Evolutionary conservation across 2,329 filamentous ascomycete species (phyloP), one percentile per base, ranked within the genome.

Genomic region (Diplodia intermedia): DNA sequence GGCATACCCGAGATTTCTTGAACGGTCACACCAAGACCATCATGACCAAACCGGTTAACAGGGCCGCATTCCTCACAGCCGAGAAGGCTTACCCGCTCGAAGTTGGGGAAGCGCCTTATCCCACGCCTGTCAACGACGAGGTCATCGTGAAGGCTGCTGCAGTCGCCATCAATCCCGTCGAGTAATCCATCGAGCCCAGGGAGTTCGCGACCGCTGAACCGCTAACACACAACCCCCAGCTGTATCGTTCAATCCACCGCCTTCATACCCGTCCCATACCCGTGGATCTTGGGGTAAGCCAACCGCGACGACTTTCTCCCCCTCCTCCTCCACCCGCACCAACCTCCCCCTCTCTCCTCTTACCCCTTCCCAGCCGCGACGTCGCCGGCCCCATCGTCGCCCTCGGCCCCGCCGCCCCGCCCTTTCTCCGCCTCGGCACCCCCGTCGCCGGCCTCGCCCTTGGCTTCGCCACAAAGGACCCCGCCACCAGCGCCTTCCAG

Each of bases 91-190:
- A 78, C 18, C 57, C 57, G 40, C 79, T 84, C 38, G 56, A 78
- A 67, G 15, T 83, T 47, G 76, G 75, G 67, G 33, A 74, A 14
- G 80, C 82, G 2, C 69, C 74, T 1, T 85, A 82, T 0, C 83
- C 82, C 7, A 79, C 79, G 11, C 81, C 83, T 53, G 81, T 82
- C 0, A 79, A 80, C 26, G 73, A 72, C 47, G 82, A 86, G 53
- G 75, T 86, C 66, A 82, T 85, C 29, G 75, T 86, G 66, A 78
- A 73, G 1, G 79, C 84, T 70, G 81, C 82, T 65, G 82, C 83
- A 2, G 73, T 84, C 4, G 83, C 83, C 15, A 73, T 86, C 50
- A 86, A 86, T 68, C 83, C 83, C 1, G 78, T 82, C 60, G 84
- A 86, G 68, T 69, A 26, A 63, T 11, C 11, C 8, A 38, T 36